Percentiles rank a stretch among this genome's conserved stretches.
Evolutionary conservation across 352 stramenopile species (phyloP).

Genomic region (Phytophthora sp.): DNA sequence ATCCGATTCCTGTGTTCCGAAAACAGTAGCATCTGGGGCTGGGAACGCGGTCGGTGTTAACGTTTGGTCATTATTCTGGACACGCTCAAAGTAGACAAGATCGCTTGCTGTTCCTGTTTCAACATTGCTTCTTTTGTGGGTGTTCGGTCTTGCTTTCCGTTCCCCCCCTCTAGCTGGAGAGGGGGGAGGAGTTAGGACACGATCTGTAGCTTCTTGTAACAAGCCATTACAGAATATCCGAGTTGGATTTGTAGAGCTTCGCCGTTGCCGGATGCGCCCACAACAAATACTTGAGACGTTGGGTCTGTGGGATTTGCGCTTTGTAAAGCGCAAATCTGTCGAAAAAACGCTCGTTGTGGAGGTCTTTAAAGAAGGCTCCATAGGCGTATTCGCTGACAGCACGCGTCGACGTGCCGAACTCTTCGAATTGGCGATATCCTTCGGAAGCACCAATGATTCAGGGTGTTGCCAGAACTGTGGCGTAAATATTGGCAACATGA

Average conservation of each 20-base stretch:
- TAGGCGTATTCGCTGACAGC: background rate
- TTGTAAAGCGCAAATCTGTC: background rate
- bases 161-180: background rate
- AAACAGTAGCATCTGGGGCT: background rate
- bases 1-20: background rate
- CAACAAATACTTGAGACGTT: constrained; percentile 4
- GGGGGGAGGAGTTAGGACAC: too few species aligned
- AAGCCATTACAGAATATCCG: constrained; percentile 11
- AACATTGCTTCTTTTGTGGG: background rate
- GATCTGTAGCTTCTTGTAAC: background rate
- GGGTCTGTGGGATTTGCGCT: background rate
- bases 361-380: background rate
- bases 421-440: constrained; percentile 1
- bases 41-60: background rate
- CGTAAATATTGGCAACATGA: background rate
- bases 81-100: background rate
- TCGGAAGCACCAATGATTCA: background rate
- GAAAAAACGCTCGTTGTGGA: background rate
- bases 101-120: too few species aligned
- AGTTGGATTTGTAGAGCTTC: background rate
- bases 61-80: background rate
- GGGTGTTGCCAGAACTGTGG: background rate
- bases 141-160: background rate
- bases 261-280: background rate
- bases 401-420: background rate